phyloP scores from a whole-genome alignment of 306 rosid genomes.

The Lagenaria siceraria region DNA sequence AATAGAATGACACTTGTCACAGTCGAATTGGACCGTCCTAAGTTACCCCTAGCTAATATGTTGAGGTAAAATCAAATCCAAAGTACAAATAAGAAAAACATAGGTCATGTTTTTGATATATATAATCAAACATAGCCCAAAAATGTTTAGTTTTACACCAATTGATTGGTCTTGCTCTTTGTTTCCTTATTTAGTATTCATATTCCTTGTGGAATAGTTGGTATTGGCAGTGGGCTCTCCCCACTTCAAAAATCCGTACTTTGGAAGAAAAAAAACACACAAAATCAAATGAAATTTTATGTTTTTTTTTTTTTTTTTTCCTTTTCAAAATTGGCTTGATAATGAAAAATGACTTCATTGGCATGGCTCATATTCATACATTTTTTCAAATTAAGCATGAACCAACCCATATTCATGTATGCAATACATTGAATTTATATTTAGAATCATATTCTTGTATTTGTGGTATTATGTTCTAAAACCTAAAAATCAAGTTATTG shows the following conservation, averaged over 20 bases:
- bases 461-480: too few relatives aligned
- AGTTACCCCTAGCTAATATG: background rate
- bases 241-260: background rate
- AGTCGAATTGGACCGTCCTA: background rate
- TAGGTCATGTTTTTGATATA: background rate
- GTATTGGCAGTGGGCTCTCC: background rate
- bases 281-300: background rate
- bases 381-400: background rate
- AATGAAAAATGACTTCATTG: background rate
- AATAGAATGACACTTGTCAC: background rate
- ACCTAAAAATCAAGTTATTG: too few relatives aligned
- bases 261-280: background rate
- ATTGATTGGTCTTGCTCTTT: background rate
- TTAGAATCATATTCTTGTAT: too few relatives aligned
- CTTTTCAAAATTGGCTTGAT: background rate
- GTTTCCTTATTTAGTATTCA: background rate
- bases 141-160: background rate
- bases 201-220: background rate
- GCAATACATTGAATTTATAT: background rate
- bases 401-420: background rate
- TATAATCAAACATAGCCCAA: background rate
- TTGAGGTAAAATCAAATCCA: background rate
- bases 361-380: background rate
- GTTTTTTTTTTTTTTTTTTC: too few relatives aligned
- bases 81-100: background rate